A percentile compares a stretch with the other conserved stretches of the same genome.
phyloP scores from a whole-genome alignment of 2,329 filamentous ascomycete species.

The Verticillium alfalfae region DNA sequence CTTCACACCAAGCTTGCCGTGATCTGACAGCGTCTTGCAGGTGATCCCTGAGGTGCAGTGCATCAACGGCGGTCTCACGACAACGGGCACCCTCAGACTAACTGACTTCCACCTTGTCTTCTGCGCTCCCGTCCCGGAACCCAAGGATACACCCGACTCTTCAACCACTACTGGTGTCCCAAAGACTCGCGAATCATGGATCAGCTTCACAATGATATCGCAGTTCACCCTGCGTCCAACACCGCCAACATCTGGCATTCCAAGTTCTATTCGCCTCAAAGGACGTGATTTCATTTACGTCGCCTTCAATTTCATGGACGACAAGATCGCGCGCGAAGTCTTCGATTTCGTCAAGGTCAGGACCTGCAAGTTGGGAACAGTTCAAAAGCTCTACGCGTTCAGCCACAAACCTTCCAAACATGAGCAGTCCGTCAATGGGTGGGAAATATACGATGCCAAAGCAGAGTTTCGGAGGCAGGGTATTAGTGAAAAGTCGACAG shows the following conservation, averaged over 20 bases:
- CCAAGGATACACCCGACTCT: constrained; percentile 14
- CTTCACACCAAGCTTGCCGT: not conserved
- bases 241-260: constrained; percentile 61
- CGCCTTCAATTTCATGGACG: constrained; percentile 78
- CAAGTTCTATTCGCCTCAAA: constrained; percentile 78
- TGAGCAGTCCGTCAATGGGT: constrained; percentile 73
- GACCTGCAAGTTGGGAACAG: constrained; percentile 74
- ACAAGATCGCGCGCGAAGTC: constrained; percentile 70
- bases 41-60: constrained; percentile 54
- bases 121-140: constrained; percentile 33
- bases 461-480: constrained; percentile 85
- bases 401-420: constrained; percentile 68
- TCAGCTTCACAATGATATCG: constrained; percentile 88
- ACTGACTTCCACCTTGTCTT: constrained; percentile 59
- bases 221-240: constrained; percentile 74
- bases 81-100: constrained; percentile 52
- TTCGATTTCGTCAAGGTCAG: constrained; percentile 80
- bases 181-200: constrained; percentile 68
- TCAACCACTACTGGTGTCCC: constrained; percentile 16
- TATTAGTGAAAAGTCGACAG: constrained; percentile 71
- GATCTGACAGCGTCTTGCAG: constrained; percentile 18
- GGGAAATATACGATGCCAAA: constrained; percentile 78
- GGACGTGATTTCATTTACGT: constrained; percentile 93
- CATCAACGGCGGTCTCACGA: constrained; percentile 52
- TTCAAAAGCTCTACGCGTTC: constrained; percentile 91